Conservation (phyloP, 805 yeast species). For the Nakazawaea peltata region DNA sequence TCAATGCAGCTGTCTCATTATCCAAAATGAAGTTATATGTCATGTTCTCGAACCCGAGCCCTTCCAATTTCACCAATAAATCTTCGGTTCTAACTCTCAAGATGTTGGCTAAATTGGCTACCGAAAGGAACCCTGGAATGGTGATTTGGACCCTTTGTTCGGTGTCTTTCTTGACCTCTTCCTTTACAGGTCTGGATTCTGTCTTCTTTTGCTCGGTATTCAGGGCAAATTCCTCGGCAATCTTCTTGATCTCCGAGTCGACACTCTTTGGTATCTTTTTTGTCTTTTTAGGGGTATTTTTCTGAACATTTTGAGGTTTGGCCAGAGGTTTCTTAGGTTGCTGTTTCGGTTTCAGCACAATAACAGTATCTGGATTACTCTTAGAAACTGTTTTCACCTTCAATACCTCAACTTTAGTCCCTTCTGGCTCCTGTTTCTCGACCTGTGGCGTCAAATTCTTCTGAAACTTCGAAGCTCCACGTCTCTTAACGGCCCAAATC, state of each 20-base stretch:
- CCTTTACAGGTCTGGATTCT: background rate
- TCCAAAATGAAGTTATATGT: slow-evolving; percentile 78
- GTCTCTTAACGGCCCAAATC: background rate
- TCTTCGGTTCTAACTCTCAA: slow-evolving; percentile 57
- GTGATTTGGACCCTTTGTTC: slow-evolving; percentile 16
- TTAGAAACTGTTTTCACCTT: background rate
- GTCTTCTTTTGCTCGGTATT: no score
- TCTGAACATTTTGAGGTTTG: background rate
- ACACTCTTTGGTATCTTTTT: background rate
- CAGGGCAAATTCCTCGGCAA: slow-evolving; percentile 6
- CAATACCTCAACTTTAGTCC: no score
- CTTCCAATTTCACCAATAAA: slow-evolving; percentile 48
- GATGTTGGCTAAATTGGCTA: slow-evolving; percentile 69
- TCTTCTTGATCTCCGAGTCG: slow-evolving; percentile 2
- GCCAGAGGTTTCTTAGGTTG: background rate
- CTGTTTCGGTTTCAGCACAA: no score
- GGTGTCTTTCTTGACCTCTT: background rate
- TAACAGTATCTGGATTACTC: background rate
- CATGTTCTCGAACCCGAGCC: slow-evolving; percentile 64
- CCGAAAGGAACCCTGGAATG: slow-evolving; percentile 73
- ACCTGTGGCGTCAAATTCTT: background rate
- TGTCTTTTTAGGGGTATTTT: background rate
- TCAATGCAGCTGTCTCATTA: slow-evolving; percentile 73
- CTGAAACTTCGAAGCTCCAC: slow-evolving; percentile 6
- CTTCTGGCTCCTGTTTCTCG: no score